phyloP scores from a whole-genome alignment of 495 filamentous ascomycete species.

The Collariella sp. region DNA sequence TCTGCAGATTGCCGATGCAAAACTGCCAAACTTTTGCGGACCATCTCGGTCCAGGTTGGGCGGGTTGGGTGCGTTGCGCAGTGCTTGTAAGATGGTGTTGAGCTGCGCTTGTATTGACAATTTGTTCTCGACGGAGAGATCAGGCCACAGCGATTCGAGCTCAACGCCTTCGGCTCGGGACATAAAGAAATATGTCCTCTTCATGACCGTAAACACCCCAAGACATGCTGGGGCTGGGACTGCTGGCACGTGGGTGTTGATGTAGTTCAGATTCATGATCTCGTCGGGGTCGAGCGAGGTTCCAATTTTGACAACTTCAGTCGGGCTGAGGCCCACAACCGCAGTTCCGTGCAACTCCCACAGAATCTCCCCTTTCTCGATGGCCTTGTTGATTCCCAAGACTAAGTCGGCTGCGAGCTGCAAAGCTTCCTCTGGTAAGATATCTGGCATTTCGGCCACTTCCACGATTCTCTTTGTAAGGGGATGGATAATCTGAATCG shows the following conservation, averaged over 20 bases:
- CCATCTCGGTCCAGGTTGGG: neutral
- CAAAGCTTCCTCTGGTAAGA: neutral
- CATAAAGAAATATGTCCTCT: neutral
- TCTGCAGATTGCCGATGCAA: neutral
- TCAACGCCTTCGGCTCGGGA: neutral
- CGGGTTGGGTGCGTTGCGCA: neutral
- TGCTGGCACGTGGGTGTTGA: neutral
- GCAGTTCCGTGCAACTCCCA: neutral
- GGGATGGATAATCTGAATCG: neutral
- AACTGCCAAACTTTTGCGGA: neutral
- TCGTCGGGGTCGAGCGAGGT: slow-evolving; percentile 1
- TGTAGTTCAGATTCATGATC: neutral
- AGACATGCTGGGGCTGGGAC: neutral
- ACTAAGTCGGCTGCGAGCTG: neutral
- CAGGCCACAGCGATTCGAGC: slow-evolving; percentile 1
- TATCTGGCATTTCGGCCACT: neutral
- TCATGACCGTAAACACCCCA: neutral
- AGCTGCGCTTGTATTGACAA: neutral
- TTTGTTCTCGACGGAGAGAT: neutral
- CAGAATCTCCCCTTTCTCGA: neutral
- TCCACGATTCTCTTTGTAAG: neutral
- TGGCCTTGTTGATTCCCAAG: neutral
- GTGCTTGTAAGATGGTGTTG: neutral
- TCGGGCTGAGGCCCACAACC: neutral
- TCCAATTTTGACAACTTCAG: neutral